Percentiles rank a stretch among this genome's conserved stretches.
Evolutionary conservation across 2,329 filamentous ascomycete species (phyloP).

Genomic region (Diaporthe australafricana): DNA sequence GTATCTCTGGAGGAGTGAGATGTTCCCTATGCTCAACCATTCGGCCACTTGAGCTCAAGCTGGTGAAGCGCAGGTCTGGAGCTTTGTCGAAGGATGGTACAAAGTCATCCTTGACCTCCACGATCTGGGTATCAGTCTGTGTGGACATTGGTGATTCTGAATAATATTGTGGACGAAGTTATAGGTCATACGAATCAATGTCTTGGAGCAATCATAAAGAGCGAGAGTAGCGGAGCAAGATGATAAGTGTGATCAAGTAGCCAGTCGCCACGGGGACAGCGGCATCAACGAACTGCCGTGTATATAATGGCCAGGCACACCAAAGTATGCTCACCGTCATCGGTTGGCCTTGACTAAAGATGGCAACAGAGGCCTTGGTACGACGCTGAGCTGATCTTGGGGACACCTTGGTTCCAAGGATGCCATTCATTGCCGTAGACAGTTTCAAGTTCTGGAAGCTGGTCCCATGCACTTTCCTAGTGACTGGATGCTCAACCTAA

Average conservation of each 20-base stretch:
- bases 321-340: conserved; percentile 12
- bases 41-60: conserved; percentile 5
- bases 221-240: neutral
- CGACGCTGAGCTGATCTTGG: conserved; percentile 13
- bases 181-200: neutral
- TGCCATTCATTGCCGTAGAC: conserved; percentile 21
- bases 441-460: conserved; percentile 24
- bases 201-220: neutral
- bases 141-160: neutral
- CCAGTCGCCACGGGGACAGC: neutral
- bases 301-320: conserved; percentile 17
- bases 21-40: conserved; percentile 16
- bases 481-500: neutral
- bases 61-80: conserved; percentile 17
- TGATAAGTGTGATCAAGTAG: neutral
- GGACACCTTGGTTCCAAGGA: conserved; percentile 3
- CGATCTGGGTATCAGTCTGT: neutral
- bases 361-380: conserved; percentile 16
- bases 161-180: neutral
- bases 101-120: conserved; percentile 16
- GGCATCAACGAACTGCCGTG: conserved; percentile 9
- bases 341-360: conserved; percentile 9
- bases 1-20: conserved; percentile 2
- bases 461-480: conserved; percentile 10
- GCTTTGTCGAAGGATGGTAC: conserved; percentile 4